Evolutionary conservation across 2,329 filamentous ascomycete genomes (phyloP), one percentile per base, ranked within the genome.

Genomic region (Monosporascus sp.): DNA sequence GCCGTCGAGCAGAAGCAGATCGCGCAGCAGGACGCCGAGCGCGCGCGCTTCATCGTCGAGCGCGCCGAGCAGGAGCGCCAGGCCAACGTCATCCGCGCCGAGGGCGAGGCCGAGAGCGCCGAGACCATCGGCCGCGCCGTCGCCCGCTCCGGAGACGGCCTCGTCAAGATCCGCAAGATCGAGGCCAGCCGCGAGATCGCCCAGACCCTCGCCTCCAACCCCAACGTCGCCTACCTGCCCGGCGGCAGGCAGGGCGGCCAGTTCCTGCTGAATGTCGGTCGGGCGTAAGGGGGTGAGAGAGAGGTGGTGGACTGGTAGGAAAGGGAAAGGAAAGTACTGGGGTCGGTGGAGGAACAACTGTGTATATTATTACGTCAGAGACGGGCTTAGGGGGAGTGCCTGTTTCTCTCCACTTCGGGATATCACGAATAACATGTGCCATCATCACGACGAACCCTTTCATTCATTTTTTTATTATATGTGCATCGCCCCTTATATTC

Each of bases 1-100:
- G 94, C 94, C 60, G 94, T 99, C 66, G 94, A 99, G 79, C 94
- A 99, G 84, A 99, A 99, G 85, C 94, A 99, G 81, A 99, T 99
- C 72, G 94, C 94, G 52, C 94, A 99, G 78, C 94, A 99, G 76
- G 94, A 99, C 70, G 94, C 94, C 59, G 94, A 99, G 81, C 84
- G 94, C 60, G 94, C 94, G 48, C 84, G 94, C 61, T 99, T 99
- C 79, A 95, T 99, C 63, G 94, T 99, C 71, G 94, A 99, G 82
- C 90, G 90, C 72, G 94, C 94, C 56, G 94, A 99, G 82, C 94
- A 99, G 79, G 94, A 99, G 79, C 83, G 94, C 66, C 94, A 99
- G 77, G 94, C 94, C 64, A 97, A 94, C 76, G 94, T 99, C 67
- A 99, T 99, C 73, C 85, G 94, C 52, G 94, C 94, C 50, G 94